phyloP scores from a whole-genome alignment of 768 basidiomycete species.

The Kwoniella europaea region DNA sequence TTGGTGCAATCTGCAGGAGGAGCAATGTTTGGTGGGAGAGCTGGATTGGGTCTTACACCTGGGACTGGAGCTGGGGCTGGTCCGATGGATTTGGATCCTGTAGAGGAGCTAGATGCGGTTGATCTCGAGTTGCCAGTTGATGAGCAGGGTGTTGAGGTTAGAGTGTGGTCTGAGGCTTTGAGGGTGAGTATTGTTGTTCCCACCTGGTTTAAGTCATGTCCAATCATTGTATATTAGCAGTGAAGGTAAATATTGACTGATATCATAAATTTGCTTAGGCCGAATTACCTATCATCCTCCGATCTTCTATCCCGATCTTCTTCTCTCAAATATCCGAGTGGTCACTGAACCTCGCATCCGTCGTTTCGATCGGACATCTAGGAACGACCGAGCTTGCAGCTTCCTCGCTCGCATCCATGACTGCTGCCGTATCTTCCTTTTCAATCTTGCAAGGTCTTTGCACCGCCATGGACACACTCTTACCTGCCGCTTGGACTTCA shows the following conservation, averaged over 20 bases:
- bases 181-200: constrained; percentile 34
- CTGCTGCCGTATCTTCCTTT: constrained; percentile 67
- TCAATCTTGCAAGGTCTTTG: constrained; percentile 81
- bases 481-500: constrained; percentile 95
- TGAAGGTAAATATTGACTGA: not conserved
- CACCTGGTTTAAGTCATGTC: too few species aligned
- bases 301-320: constrained; percentile 47
- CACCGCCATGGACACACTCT: constrained; percentile 86
- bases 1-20: constrained; percentile 37
- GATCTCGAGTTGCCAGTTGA: constrained; percentile 53
- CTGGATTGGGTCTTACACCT: constrained; percentile 36
- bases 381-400: constrained; percentile 89
- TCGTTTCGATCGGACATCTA: constrained; percentile 86
- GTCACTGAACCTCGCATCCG: constrained; percentile 79
- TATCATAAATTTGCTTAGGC: constrained; percentile 24
- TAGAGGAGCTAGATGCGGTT: constrained; percentile 51
- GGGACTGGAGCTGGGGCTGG: constrained; percentile 21
- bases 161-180: constrained; percentile 46
- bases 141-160: constrained; percentile 41
- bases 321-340: constrained; percentile 66
- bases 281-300: constrained; percentile 48
- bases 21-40: constrained; percentile 38
- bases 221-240: too few species aligned
- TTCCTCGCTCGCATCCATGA: constrained; percentile 63
- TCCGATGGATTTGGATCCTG: constrained; percentile 54